These are phyloP conservation scores for Fusarium sp. DNA, from an alignment of 2,329 filamentous ascomycete genomes.

Conservation along the genomic window DNA sequence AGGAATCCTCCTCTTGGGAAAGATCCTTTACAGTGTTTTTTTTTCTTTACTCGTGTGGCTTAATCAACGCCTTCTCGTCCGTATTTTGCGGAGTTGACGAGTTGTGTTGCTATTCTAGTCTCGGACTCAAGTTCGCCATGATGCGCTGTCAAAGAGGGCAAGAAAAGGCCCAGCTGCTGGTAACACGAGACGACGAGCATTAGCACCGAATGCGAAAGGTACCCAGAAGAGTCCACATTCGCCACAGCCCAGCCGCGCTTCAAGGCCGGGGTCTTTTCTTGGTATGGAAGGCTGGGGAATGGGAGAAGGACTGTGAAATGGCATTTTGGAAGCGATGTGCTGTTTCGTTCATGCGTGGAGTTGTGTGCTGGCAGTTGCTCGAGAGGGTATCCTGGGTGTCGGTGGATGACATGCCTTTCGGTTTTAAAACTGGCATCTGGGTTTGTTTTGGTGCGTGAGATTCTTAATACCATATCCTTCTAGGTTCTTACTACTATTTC, in stretches of 20 bases:
- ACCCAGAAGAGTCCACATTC: not conserved
- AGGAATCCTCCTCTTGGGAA: not conserved
- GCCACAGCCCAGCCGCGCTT: not conserved
- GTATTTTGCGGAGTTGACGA: not conserved
- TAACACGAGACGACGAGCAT: slow-evolving; percentile 20
- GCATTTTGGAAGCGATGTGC: not conserved
- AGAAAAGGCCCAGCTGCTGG: too few relatives aligned
- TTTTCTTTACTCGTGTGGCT: too few relatives aligned
- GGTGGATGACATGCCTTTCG: not conserved
- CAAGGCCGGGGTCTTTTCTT: not conserved
- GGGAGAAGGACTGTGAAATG: too few relatives aligned
- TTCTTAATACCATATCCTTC: too few relatives aligned
- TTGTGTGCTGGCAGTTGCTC: not conserved
- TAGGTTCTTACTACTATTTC: too few relatives aligned
- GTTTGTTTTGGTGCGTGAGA: too few relatives aligned
- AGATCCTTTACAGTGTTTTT: too few relatives aligned
- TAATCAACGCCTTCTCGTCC: not conserved
- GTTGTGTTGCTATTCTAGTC: slow-evolving; percentile 11
- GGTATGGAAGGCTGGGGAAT: too few relatives aligned
- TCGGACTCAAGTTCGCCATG: not conserved
- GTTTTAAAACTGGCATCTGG: too few relatives aligned
- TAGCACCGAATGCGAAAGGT: not conserved
- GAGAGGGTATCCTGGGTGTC: not conserved
- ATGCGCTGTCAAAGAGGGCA: slow-evolving; percentile 10
- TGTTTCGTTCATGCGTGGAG: not conserved